Conservation (phyloP, 2,329 filamentous ascomycete species). For the Colletotrichum coccodes region DNA sequence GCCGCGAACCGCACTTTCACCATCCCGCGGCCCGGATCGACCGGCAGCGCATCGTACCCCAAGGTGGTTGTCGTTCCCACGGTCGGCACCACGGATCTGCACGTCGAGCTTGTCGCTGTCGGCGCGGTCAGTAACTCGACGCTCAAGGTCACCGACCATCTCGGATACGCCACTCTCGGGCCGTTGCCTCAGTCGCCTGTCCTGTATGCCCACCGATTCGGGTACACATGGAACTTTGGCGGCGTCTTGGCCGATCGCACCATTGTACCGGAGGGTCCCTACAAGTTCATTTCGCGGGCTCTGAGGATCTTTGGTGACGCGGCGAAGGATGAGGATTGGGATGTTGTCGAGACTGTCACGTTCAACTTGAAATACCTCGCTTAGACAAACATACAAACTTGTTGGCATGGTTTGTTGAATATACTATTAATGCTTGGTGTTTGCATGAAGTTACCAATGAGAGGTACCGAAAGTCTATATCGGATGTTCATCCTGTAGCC, state of each 20-base stretch:
- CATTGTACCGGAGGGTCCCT: conserved; percentile 37
- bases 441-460: no score
- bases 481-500: no score
- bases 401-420: neutral
- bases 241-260: conserved; percentile 37
- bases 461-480: no score
- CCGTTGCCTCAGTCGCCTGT: conserved; percentile 34
- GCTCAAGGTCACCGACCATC: conserved; percentile 23
- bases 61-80: conserved; percentile 19
- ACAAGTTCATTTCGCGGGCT: conserved; percentile 37
- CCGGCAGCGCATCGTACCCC: neutral
- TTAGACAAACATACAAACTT: neutral
- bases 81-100: conserved; percentile 35
- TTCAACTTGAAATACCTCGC: conserved; percentile 31
- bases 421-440: neutral
- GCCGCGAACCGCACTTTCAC: conserved; percentile 38
- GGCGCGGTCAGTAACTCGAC: conserved; percentile 23
- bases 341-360: conserved; percentile 32
- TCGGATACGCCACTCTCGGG: conserved; percentile 37
- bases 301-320: conserved; percentile 40
- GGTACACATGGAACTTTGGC: conserved; percentile 31
- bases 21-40: conserved; percentile 33
- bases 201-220: conserved; percentile 18
- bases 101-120: conserved; percentile 36
- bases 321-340: conserved; percentile 37